phyloP scores from a whole-genome alignment of 257 asterid species.

The Ilex aquifolium region DNA sequence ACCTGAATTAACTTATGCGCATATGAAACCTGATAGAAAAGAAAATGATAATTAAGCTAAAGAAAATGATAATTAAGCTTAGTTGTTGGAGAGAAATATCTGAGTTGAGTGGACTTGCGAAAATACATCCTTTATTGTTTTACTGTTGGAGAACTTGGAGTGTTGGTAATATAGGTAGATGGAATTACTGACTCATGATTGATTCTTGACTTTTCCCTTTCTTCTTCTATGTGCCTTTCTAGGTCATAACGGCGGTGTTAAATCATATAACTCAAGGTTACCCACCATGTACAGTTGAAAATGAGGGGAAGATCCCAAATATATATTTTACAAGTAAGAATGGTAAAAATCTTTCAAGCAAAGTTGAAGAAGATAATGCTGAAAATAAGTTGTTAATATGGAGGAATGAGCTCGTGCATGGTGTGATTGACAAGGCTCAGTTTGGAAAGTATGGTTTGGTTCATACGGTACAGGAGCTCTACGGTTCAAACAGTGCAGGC shows the following conservation, averaged over 20 bases:
- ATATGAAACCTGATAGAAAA: no score
- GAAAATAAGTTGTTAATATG: slow-evolving; percentile 76
- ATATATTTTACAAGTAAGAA: slow-evolving; percentile 45
- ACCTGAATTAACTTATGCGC: no score
- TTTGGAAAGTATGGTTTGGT: slow-evolving; percentile 96
- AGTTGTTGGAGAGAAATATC: no score
- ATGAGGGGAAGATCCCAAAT: slow-evolving; percentile 74
- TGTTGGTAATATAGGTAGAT: no score
- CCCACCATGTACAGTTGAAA: slow-evolving; percentile 76
- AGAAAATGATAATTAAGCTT: no score
- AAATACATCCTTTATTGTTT: no score
- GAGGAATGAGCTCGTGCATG: slow-evolving; percentile 92
- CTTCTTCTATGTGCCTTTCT: slow-evolving; percentile 2
- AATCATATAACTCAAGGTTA: slow-evolving; percentile 78
- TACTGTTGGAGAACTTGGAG: no score
- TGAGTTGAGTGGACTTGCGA: no score
- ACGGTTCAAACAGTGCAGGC: slow-evolving; percentile 88
- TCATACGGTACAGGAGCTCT: slow-evolving; percentile 93
- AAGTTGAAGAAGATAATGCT: slow-evolving; percentile 62
- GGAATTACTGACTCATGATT: no score
- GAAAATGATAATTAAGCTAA: no score
- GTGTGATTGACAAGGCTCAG: slow-evolving; percentile 98
- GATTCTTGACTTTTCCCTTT: no score
- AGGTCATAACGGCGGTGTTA: slow-evolving; percentile 89
- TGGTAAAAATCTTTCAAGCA: slow-evolving; percentile 17